Evolutionary conservation across 805 yeast species (phyloP), one percentile per base, ranked within the genome.

Genomic region (Saccharomycopsis sp.): DNA sequence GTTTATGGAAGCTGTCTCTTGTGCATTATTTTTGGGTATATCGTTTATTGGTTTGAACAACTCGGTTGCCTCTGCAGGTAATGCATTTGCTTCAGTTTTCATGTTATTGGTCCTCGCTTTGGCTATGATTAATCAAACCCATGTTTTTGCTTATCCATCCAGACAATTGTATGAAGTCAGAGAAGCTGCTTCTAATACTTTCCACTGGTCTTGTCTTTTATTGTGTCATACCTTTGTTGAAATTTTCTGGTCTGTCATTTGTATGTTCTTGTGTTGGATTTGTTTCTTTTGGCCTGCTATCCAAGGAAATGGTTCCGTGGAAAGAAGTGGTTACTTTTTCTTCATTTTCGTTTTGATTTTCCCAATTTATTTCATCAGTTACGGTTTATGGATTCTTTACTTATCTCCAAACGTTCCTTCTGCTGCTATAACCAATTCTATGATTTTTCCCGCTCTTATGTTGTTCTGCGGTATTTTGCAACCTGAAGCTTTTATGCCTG

Each of bases 11-110:
- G 64, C 62, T 52, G 60, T 66, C 29, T 55, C 68, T 7, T 61
- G 75, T 48, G 63, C 74, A 22, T 51, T 74, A 11, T 71, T 74
- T 53, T 72, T 70, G 48, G 79, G 80, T 54, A 72, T 74, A 54
- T 67, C 77, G 0, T 69, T 68, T 55, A 66, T 59, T 55, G 62
- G 62, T 48, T 64, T 67, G 4, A 59, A 55, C 37, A 59, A 56
- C 36, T 60, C 70, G 2, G 41, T 60, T 28, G 68, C 66, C 54
- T 71, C 70, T 31, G 59, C 67, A 50, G 69, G 65, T 47, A 65
- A 67, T 53, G 71, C 72, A 50, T 66, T 74, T 67, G 68, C 72
- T 45, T 62, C 77, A 24, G 63, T 71, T 37, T 74, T 74, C 59
- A 71, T 68, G 70, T 60, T 59, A 42, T 54, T 62, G 45, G 61